These are phyloP conservation scores for Salicornia ramosissima DNA, from an alignment of 148 eudicot genomes.

Conservation along the genomic window DNA sequence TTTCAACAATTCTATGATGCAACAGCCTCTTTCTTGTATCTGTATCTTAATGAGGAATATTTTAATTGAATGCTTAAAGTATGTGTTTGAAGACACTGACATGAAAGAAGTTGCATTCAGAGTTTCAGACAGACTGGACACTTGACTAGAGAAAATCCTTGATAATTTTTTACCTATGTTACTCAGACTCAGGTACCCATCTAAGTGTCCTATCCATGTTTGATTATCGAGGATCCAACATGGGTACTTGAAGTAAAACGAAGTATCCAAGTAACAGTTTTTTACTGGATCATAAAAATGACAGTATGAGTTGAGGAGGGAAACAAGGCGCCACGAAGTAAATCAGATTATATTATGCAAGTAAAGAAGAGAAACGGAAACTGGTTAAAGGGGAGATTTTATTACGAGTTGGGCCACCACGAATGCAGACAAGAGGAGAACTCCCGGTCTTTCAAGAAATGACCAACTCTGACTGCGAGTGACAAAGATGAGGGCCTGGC, in stretches of 20 bases:
- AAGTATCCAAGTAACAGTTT: too few relatives aligned
- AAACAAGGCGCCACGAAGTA: too few relatives aligned
- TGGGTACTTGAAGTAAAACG: too few relatives aligned
- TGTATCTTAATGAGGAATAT: background rate
- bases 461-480: conserved; percentile 85
- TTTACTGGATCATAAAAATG: too few relatives aligned
- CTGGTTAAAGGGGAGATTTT: background rate
- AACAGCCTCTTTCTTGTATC: background rate
- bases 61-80: too few relatives aligned
- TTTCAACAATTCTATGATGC: background rate
- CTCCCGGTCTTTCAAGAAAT: conserved; percentile 68
- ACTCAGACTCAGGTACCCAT: too few relatives aligned
- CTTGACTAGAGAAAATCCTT: too few relatives aligned
- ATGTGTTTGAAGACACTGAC: background rate
- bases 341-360: background rate
- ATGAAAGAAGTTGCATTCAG: background rate
- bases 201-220: too few relatives aligned
- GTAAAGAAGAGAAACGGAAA: background rate
- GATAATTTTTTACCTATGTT: too few relatives aligned
- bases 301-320: too few relatives aligned
- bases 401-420: conserved; percentile 65
- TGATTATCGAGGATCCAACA: too few relatives aligned
- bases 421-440: conserved; percentile 60
- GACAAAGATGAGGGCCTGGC: conserved; percentile 81
- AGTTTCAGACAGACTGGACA: too few relatives aligned